Conservation (phyloP, 2,329 filamentous ascomycete species). For the Cercospora canescens region DNA sequence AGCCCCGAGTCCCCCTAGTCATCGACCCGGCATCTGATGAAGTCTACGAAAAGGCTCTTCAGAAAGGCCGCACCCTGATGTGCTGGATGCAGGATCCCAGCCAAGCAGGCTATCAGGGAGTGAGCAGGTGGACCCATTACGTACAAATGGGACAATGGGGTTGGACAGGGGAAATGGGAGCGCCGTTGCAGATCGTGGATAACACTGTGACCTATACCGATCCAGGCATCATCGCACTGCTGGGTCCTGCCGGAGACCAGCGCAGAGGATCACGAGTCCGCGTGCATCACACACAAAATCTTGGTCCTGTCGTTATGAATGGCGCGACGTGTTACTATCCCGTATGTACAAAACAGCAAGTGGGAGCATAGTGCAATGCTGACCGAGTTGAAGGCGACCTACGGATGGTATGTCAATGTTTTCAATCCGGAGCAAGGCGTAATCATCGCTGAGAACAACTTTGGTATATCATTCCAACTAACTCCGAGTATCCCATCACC, state of each 20-base stretch:
- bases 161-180: not conserved
- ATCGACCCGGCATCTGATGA: not conserved
- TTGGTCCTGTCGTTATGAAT: not conserved
- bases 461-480: not conserved
- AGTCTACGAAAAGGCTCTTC: not conserved
- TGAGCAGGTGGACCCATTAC: constrained; percentile 2
- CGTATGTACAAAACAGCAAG: not conserved
- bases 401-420: constrained; percentile 4
- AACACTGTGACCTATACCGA: not conserved
- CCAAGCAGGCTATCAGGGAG: constrained; percentile 2
- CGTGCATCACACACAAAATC: not conserved
- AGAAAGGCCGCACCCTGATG: constrained; percentile 12
- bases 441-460: constrained; percentile 8
- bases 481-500: not conserved
- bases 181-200: not conserved
- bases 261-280: not conserved
- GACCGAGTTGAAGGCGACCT: not conserved
- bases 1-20: not conserved
- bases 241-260: not conserved
- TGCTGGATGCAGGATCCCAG: constrained; percentile 12
- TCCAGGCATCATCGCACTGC: not conserved
- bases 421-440: constrained; percentile 4
- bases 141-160: constrained; percentile 10
- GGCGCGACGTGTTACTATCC: constrained; percentile 4
- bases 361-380: not conserved